Evolutionary conservation across 768 basidiomycete species (phyloP).

Genomic region (Tylopilus subfusipes): DNA sequence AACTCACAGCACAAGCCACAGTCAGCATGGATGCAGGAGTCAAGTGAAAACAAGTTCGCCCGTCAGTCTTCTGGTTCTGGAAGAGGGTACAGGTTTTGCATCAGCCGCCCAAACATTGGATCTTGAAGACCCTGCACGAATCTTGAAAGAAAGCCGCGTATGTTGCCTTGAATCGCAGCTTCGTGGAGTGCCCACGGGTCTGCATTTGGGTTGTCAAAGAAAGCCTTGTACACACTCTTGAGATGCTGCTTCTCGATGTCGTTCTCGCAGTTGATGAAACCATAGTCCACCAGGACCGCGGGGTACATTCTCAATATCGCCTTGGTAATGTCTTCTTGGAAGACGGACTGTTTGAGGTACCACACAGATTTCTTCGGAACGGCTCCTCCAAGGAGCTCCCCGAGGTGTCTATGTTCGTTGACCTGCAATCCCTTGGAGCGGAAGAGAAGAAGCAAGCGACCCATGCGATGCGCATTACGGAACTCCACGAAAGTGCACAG

Average conservation of each 20-base stretch:
- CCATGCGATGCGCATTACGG: background rate
- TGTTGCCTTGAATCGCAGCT: background rate
- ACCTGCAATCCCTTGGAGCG: background rate
- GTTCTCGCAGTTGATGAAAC: conserved; percentile 1
- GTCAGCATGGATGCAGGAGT: too few species aligned
- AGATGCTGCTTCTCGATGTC: background rate
- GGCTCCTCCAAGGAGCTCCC: background rate
- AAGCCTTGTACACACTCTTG: background rate
- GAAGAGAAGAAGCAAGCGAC: background rate
- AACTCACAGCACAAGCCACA: background rate
- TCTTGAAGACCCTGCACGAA: background rate
- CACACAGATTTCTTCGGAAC: conserved; percentile 4
- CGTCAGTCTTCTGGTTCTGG: background rate
- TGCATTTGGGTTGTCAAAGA: background rate
- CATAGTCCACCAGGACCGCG: background rate
- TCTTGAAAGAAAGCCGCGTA: background rate
- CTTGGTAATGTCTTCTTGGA: background rate
- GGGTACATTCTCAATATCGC: background rate
- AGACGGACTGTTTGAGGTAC: background rate
- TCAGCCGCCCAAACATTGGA: background rate
- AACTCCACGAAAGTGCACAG: background rate
- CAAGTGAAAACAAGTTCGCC: background rate
- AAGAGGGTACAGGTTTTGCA: conserved; percentile 1
- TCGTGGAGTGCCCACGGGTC: conserved; percentile 1
- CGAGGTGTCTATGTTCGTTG: background rate